Evolutionary conservation across 2,329 filamentous ascomycete species (phyloP), one percentile per base, ranked within the genome.

Genomic region (Pseudocercospora fijiensis): DNA sequence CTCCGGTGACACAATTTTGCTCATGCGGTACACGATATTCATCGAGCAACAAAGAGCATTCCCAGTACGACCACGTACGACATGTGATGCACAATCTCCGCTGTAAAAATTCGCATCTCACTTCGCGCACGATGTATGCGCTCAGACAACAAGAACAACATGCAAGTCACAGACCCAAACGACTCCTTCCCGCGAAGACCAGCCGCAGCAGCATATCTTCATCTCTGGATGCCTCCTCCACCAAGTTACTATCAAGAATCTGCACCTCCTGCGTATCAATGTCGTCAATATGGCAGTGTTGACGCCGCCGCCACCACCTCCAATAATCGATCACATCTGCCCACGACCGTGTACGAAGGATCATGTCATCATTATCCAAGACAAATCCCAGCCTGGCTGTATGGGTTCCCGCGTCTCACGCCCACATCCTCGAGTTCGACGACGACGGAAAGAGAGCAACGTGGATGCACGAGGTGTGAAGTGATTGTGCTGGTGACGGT

Each of bases 211-310:
- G 47, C 33, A 20, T 55, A 51, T 18, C 47, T 63, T 24, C 49
- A 58, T 20, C 55, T 58, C 33, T 55, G 47, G 24, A 51, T 27
- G 56, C 59, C 59, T 58, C 47, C 49, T 27, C 49, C 49, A 20
- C 49, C 58, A 53, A 41, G 47, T 10, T 60, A 60, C 9, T 33
- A 49, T 62, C 37, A 57, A 24, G 37, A 33, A 10, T 28, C 22
- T 33, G 26, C 60, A 45, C 60, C 60, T 26, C 53, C 60, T 37
- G 55, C 59, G 24, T 61, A 61, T 33, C n/a, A n/a, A n/a, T n/a
- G n/a, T n/a, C 26, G 51, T 24, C 47, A 24, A 55, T 52, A 61
- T 43, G 47, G 58, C 16, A 47, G 41, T n/a, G 41, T 47, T n/a
- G 18, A n/a, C n/a, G 41, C 6, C 41, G n/a, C n/a, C n/a, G 8